Percentiles rank a stretch among this genome's conserved stretches.
Evolutionary conservation across 1,139 yeast species (phyloP).

Genomic region (Candida labiduridarum): DNA sequence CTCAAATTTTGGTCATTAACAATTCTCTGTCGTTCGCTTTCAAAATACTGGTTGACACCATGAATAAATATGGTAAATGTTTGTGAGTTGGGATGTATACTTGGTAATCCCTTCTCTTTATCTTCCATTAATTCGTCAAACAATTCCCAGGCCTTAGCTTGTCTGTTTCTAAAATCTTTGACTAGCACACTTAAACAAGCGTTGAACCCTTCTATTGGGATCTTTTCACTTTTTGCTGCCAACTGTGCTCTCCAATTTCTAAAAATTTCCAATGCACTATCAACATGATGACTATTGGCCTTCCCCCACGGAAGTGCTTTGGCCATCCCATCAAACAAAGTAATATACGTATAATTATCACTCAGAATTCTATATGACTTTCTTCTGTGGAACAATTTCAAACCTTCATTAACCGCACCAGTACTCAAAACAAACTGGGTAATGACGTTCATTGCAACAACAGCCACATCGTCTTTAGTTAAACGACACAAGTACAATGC

Average conservation of each 20-base stretch:
- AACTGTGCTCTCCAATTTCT: slow-evolving; percentile 14
- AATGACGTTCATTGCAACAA: slow-evolving; percentile 64
- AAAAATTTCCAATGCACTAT: slow-evolving; percentile 28
- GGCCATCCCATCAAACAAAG: slow-evolving; percentile 60
- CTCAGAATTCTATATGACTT: slow-evolving; percentile 61
- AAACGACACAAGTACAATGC: slow-evolving; percentile 56
- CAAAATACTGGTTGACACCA: slow-evolving; percentile 33
- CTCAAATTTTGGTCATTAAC: slow-evolving; percentile 19
- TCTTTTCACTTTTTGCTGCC: slow-evolving; percentile 16
- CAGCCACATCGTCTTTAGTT: slow-evolving; percentile 47
- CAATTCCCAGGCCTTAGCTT: slow-evolving; percentile 41
- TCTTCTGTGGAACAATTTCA: slow-evolving; percentile 53
- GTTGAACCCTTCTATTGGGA: slow-evolving; percentile 36
- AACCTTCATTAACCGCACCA: slow-evolving; percentile 44
- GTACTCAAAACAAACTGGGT: slow-evolving; percentile 49
- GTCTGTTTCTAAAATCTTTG: slow-evolving; percentile 36
- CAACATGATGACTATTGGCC: slow-evolving; percentile 23
- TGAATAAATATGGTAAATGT: slow-evolving; percentile 45
- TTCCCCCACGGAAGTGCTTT: slow-evolving; percentile 41
- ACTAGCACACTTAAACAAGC: slow-evolving; percentile 40
- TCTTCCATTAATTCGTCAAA: slow-evolving; percentile 33
- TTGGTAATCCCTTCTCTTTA: slow-evolving; percentile 16
- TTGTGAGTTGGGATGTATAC: slow-evolving; percentile 34
- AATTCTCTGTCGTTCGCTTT: slow-evolving; percentile 21
- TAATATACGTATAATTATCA: slow-evolving; percentile 56